A percentile compares a stretch with the other conserved stretches of the same genome.
phyloP scores from a whole-genome alignment of 805 yeast genomes.

The Barnettozyma wickerhamii region DNA sequence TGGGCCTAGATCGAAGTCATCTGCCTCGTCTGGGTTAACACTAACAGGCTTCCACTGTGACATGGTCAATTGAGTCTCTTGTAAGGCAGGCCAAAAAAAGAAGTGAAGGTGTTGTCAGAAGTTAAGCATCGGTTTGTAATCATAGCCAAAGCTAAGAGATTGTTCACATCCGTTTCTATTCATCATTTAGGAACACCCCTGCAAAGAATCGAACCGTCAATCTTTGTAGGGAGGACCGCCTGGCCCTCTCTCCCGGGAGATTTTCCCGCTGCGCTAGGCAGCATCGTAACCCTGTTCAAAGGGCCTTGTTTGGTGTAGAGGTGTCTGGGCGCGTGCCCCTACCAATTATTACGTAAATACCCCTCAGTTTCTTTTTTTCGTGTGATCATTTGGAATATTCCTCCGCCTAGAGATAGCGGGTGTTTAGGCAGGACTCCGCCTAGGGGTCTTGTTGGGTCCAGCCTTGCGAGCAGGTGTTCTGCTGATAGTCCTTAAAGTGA shows the following conservation, averaged over 20 bases:
- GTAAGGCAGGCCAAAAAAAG: not conserved
- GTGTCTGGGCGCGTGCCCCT: no score
- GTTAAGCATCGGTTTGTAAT: constrained; percentile 29
- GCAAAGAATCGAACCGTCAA: constrained; percentile 16
- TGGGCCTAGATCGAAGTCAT: constrained; percentile 26
- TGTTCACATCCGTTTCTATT: constrained; percentile 27
- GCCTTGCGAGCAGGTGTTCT: no score
- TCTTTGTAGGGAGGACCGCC: constrained; percentile 10
- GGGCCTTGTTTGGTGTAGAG: not conserved
- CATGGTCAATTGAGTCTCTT: not conserved
- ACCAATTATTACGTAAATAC: no score
- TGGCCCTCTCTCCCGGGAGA: constrained; percentile 19
- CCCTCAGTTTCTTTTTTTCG: no score
- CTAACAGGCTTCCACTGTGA: constrained; percentile 26
- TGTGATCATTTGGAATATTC: no score
- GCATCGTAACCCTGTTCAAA: not conserved
- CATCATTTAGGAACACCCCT: constrained; percentile 22
- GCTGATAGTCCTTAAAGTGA: no score
- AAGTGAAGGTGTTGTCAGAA: constrained; percentile 21
- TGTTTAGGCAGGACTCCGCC: no score
- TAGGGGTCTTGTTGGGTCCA: no score
- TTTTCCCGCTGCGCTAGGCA: constrained; percentile 12
- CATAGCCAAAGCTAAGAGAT: constrained; percentile 27
- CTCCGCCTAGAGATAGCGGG: no score
- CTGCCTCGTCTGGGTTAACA: constrained; percentile 25